Percentiles rank a stretch among this genome's conserved stretches.
phyloP scores from a whole-genome alignment of 2,329 filamentous ascomycete species.

The Dactylellina cionopaga region DNA sequence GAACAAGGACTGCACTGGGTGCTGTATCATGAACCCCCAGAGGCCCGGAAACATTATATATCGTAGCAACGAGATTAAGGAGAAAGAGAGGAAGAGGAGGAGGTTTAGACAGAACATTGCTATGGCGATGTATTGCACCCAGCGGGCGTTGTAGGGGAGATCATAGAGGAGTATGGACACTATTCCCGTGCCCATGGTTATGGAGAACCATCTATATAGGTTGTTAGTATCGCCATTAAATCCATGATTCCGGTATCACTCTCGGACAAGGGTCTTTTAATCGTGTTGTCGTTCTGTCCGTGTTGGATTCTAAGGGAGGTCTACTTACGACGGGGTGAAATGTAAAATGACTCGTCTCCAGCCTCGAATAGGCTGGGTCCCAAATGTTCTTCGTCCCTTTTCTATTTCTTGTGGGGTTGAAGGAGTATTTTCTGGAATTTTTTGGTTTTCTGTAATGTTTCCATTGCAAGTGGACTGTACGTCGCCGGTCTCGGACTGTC shows the following conservation, averaged over 20 bases:
- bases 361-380: conserved; percentile 55
- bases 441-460: not conserved
- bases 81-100: conserved; percentile 68
- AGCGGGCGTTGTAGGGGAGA: conserved; percentile 70
- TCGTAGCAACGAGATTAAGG: conserved; percentile 68
- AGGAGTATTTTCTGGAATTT: not conserved
- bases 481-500: conserved; percentile 19
- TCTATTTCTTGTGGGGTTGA: conserved; percentile 19
- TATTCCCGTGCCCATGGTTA: conserved; percentile 75
- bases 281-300: conserved; percentile 28
- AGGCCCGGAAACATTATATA: conserved; percentile 74
- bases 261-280: too few species aligned
- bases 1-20: conserved; percentile 75
- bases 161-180: conserved; percentile 71
- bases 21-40: conserved; percentile 72
- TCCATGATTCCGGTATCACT: not conserved
- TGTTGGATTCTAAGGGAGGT: conserved; percentile 16
- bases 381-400: conserved; percentile 4
- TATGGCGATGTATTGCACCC: conserved; percentile 70
- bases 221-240: conserved; percentile 1
- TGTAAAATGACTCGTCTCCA: conserved; percentile 66
- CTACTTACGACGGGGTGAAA: conserved; percentile 67
- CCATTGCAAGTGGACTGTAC: not conserved
- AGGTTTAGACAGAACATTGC: conserved; percentile 71
- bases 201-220: conserved; percentile 67